phyloP scores from a whole-genome alignment of 83 land plant genomes.

The Larix sibirica region DNA sequence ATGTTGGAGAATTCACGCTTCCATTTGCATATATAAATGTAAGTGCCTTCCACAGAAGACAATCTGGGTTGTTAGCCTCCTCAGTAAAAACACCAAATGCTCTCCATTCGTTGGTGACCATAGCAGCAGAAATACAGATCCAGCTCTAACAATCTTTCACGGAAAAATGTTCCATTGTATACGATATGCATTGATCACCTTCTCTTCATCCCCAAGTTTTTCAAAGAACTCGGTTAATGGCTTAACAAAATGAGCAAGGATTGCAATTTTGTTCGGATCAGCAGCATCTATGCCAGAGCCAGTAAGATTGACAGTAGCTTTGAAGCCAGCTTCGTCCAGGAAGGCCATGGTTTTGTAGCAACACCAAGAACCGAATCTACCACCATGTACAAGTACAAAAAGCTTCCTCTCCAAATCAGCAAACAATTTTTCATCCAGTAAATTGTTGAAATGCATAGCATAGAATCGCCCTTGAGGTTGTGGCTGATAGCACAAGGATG shows the following conservation, averaged over 20 bases:
- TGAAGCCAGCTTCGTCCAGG: slow-evolving; percentile 74
- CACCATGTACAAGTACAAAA: slow-evolving; percentile 94
- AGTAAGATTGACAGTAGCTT: slow-evolving; percentile 71
- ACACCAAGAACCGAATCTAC: slow-evolving; percentile 99
- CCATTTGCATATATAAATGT: no score
- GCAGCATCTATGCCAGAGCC: slow-evolving; percentile 82
- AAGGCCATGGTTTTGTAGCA: slow-evolving; percentile 92
- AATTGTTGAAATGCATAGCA: slow-evolving; percentile 38
- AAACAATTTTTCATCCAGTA: slow-evolving; percentile 29
- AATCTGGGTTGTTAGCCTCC: no score
- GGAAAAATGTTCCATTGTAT: background rate
- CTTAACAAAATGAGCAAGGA: slow-evolving; percentile 67
- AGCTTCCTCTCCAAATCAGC: slow-evolving; percentile 65
- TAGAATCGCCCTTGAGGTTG: slow-evolving; percentile 77
- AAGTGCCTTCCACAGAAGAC: no score
- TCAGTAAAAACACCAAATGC: no score
- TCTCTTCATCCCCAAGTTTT: slow-evolving; percentile 52
- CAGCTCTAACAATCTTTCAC: background rate
- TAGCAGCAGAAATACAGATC: no score
- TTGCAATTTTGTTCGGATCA: slow-evolving; percentile 70
- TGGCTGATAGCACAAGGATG: slow-evolving; percentile 83
- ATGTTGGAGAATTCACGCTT: no score
- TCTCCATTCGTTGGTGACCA: no score
- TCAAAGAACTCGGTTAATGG: slow-evolving; percentile 60
- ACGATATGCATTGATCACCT: slow-evolving; percentile 36